These are phyloP conservation scores for Candida mattraensis DNA, from an alignment of 805 yeast species.

Conservation along the genomic window DNA sequence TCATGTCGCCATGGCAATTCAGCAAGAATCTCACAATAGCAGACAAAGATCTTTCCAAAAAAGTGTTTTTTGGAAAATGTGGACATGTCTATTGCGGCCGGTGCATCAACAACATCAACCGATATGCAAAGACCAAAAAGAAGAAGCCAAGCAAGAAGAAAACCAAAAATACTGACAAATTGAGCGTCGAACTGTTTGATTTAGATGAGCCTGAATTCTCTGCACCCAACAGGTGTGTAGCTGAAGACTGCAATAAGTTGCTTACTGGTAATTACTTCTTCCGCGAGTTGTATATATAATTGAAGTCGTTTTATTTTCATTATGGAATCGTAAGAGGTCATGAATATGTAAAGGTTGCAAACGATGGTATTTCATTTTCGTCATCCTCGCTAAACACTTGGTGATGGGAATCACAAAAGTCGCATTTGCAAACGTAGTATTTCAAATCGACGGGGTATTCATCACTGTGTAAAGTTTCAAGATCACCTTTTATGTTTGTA, in stretches of 20 bases:
- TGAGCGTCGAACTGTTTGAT: slow-evolving; percentile 27
- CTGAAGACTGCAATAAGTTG: slow-evolving; percentile 43
- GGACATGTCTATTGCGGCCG: slow-evolving; percentile 89
- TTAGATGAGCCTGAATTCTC: slow-evolving; percentile 42
- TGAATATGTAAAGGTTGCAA: slow-evolving; percentile 17
- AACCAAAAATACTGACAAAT: slow-evolving; percentile 12
- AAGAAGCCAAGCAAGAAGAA: slow-evolving; percentile 25
- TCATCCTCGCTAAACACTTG: too few relatives aligned
- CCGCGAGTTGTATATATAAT: slow-evolving; percentile 53
- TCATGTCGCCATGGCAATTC: slow-evolving; percentile 67
- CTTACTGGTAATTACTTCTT: slow-evolving; percentile 51
- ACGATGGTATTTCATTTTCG: slow-evolving; percentile 3
- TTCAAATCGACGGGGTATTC: slow-evolving; percentile 25
- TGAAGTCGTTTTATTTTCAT: slow-evolving; percentile 13
- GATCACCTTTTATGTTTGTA: slow-evolving; percentile 8
- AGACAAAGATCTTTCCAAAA: slow-evolving; percentile 61
- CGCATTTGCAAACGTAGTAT: slow-evolving; percentile 25
- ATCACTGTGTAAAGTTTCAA: slow-evolving; percentile 24
- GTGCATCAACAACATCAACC: slow-evolving; percentile 68
- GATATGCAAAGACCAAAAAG: slow-evolving; percentile 24
- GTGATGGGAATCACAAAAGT: slow-evolving; percentile 19
- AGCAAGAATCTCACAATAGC: slow-evolving; percentile 45
- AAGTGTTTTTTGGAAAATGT: slow-evolving; percentile 67
- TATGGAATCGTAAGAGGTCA: too few relatives aligned
- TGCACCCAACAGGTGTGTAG: slow-evolving; percentile 63